These are phyloP conservation scores for Aspergillus unguis DNA, from an alignment of 2,329 filamentous ascomycete species.

Conservation along the genomic window DNA sequence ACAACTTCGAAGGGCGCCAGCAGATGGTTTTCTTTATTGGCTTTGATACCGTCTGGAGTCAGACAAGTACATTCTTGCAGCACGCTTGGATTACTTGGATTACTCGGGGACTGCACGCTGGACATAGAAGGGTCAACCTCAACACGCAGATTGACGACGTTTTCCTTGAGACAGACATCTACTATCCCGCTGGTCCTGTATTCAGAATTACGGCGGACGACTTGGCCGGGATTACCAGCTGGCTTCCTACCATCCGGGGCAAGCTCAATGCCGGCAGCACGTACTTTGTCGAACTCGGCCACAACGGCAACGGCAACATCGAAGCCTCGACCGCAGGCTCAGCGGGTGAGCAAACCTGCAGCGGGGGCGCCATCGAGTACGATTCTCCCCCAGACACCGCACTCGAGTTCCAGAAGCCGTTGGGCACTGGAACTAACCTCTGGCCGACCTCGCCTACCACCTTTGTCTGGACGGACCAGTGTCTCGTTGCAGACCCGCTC, in stretches of 20 bases:
- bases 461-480: conserved; percentile 51
- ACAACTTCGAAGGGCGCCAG: conserved; percentile 55
- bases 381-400: conserved; percentile 45
- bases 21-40: conserved; percentile 62
- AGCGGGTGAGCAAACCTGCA: conserved; percentile 26
- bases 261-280: conserved; percentile 52
- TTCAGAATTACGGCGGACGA: conserved; percentile 52
- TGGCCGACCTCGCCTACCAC: conserved; percentile 47
- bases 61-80: conserved; percentile 57
- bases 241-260: conserved; percentile 38
- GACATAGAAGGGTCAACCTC: conserved; percentile 55
- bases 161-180: conserved; percentile 54
- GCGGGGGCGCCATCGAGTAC: conserved; percentile 46
- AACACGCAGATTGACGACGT: conserved; percentile 62
- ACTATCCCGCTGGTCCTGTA: conserved; percentile 45
- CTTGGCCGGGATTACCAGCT: conserved; percentile 46
- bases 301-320: conserved; percentile 57
- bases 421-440: conserved; percentile 49
- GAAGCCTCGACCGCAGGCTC: conserved; percentile 30
- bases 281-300: conserved; percentile 54
- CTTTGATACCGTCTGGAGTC: conserved; percentile 52
- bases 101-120: conserved; percentile 56
- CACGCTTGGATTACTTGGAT: conserved; percentile 63
- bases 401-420: conserved; percentile 50
- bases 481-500: conserved; percentile 51